phyloP scores from a whole-genome alignment of 495 filamentous ascomycete genomes.

The Talaromyces proteolyticus region DNA sequence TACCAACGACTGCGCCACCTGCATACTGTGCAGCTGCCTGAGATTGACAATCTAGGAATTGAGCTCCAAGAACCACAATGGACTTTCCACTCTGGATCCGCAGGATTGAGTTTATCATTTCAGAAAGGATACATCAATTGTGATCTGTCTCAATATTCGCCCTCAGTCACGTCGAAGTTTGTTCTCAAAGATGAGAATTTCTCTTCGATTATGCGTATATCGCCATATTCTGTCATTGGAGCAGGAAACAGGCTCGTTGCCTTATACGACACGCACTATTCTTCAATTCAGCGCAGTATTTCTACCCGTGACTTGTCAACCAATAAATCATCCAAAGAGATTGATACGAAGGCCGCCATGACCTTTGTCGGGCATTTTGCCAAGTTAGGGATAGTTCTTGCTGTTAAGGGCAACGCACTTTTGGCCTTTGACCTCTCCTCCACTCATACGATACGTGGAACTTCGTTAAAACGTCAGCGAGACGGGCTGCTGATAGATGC shows the following conservation, averaged over 20 bases:
- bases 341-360: constrained; percentile 11
- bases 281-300: constrained; percentile 53
- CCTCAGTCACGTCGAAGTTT: constrained; percentile 33
- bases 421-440: constrained; percentile 60
- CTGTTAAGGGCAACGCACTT: constrained; percentile 48
- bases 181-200: constrained; percentile 32
- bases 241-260: constrained; percentile 39
- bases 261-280: constrained; percentile 62
- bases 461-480: constrained; percentile 53
- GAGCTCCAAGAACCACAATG: constrained; percentile 26
- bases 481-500: constrained; percentile 67
- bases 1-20: constrained; percentile 34
- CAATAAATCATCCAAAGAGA: constrained; percentile 12
- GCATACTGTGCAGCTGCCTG: constrained; percentile 29
- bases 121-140: constrained; percentile 36
- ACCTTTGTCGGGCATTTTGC: constrained; percentile 55
- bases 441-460: constrained; percentile 32
- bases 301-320: constrained; percentile 34
- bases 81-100: constrained; percentile 39
- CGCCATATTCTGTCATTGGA: constrained; percentile 38
- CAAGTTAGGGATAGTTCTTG: constrained; percentile 56
- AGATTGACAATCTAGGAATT: constrained; percentile 18
- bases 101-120: constrained; percentile 37
- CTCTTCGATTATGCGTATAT: constrained; percentile 40
- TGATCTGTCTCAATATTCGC: constrained; percentile 40